Evolutionary conservation across 495 filamentous ascomycete species (phyloP), one percentile per base, ranked within the genome.

Genomic region (Penicillium dipodomyicola): DNA sequence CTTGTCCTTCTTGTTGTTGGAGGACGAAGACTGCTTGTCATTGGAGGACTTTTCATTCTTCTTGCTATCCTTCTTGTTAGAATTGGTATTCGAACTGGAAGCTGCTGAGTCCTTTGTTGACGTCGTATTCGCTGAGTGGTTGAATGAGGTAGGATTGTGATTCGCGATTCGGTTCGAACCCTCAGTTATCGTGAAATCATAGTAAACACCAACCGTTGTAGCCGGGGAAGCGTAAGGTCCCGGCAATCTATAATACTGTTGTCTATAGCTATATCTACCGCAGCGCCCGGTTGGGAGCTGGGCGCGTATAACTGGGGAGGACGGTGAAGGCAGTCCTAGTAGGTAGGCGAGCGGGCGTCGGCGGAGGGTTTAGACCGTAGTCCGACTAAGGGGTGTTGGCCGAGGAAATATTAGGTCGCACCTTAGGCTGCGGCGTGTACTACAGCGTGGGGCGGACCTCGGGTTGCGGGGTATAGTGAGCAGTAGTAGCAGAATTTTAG

Each of bases 331-430:
- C 91, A 91, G 60, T 94, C 90, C 65, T 87, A 85, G 65, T 91
- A 92, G 48, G 86, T 80, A 70, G 85, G 79, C 59, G 91, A 92
- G 69, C 90, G 87, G 60, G 52, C 42, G 42, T 83, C 29, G 71
- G 67, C 51, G 87, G 80, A 55, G 89, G 87, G 67, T 90, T 87
- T 61, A 89, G 80, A 68, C 84, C 82, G 88, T 94, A 96, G 59
- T 96, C 92, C 33, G 91, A 90, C 46, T 88, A 90, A 57, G 91
- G 90, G 49, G 91, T 95, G 58, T 88, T 89, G 67, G 88, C 86
- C 47, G 87, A 79, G 39, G 89, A 86, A 64, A 72, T 72, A 45
- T 71, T 78, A 62, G 88, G 76, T 73, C 91, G 86, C 60, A 83
- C 83, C 76, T 96, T 92, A 73, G 87, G 88, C 67, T 88, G n/a